Conservation (phyloP, 1,139 yeast species). For the Suhomyces ambrosiae region DNA sequence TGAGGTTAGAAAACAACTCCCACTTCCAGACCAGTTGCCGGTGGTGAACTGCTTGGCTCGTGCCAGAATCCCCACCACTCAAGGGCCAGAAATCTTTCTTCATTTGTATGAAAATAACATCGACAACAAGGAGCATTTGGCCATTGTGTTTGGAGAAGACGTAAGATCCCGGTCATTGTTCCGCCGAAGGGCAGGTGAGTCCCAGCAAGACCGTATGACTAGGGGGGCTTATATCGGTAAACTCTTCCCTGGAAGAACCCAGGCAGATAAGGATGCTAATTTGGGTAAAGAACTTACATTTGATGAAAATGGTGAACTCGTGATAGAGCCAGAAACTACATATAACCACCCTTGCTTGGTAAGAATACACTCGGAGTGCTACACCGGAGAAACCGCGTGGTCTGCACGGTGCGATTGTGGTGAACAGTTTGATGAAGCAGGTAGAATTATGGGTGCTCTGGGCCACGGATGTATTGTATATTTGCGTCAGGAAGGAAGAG, state of each 20-base stretch:
- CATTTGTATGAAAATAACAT: conserved; percentile 85
- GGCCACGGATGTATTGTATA: conserved; percentile 96
- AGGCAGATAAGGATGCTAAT: conserved; percentile 64
- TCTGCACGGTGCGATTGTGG: conserved; percentile 99
- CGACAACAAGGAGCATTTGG: conserved; percentile 93
- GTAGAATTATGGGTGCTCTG: conserved; percentile 79
- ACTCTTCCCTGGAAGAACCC: conserved; percentile 78
- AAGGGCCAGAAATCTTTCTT: conserved; percentile 88
- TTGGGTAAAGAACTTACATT: conserved; percentile 47
- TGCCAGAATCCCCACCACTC: conserved; percentile 92
- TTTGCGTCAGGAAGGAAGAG: conserved; percentile 96
- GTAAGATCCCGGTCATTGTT: conserved; percentile 78
- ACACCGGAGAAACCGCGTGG: conserved; percentile 99
- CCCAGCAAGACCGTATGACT: conserved; percentile 93
- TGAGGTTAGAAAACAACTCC: conserved; percentile 23
- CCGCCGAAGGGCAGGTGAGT: conserved; percentile 61
- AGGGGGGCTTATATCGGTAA: conserved; percentile 95
- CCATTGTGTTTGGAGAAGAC: conserved; percentile 94
- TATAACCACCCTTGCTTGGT: conserved; percentile 54
- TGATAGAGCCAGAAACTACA: conserved; percentile 40
- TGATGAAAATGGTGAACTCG: conserved; percentile 51
- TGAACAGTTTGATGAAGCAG: conserved; percentile 98
- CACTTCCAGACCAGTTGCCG: conserved; percentile 49
- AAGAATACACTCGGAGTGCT: conserved; percentile 95
- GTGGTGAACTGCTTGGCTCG: conserved; percentile 85